phyloP scores from a whole-genome alignment of 108 stramenopile species.

The Cyclostephanos tholiformis region DNA sequence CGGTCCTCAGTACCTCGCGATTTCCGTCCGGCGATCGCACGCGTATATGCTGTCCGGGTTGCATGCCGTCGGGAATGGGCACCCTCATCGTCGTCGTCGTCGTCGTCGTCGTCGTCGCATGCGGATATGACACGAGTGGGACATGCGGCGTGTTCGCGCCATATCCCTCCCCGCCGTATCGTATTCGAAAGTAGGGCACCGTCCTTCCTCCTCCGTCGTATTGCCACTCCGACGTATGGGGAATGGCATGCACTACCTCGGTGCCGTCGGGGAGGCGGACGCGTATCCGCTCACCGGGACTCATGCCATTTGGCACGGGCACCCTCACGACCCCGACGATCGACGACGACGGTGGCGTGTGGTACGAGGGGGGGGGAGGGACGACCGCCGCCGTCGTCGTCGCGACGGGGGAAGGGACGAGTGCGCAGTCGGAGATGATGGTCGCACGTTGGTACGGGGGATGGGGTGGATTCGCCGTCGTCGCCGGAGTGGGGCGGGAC shows the following conservation, averaged over 20 bases:
- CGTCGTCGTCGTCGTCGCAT: background rate
- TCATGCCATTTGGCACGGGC: conserved; percentile 35
- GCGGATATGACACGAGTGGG: background rate
- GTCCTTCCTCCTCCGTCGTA: conserved; percentile 9
- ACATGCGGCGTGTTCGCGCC: background rate
- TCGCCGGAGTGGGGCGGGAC: background rate
- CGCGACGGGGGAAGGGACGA: conserved; percentile 9
- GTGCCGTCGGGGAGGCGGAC: conserved; percentile 32
- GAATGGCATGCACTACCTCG: conserved; percentile 37
- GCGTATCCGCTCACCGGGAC: conserved; percentile 39
- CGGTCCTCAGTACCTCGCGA: conserved; percentile 23
- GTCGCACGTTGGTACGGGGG: conserved; percentile 14
- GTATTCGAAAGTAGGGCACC: conserved; percentile 35
- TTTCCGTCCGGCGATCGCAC: conserved; percentile 38
- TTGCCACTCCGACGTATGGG: conserved; percentile 32
- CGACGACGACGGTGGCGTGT: background rate
- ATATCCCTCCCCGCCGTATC: background rate
- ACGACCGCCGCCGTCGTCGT: background rate
- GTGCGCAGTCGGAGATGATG: too few species aligned
- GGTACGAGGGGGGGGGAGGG: too few species aligned
- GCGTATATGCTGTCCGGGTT: conserved; percentile 38
- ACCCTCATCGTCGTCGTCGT: conserved; percentile 30
- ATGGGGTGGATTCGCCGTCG: background rate
- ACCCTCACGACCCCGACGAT: conserved; percentile 33
- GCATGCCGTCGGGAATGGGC: too few species aligned